Conservation (phyloP, 139 green algal genomes). For the Ettlia oleoabundans region DNA sequence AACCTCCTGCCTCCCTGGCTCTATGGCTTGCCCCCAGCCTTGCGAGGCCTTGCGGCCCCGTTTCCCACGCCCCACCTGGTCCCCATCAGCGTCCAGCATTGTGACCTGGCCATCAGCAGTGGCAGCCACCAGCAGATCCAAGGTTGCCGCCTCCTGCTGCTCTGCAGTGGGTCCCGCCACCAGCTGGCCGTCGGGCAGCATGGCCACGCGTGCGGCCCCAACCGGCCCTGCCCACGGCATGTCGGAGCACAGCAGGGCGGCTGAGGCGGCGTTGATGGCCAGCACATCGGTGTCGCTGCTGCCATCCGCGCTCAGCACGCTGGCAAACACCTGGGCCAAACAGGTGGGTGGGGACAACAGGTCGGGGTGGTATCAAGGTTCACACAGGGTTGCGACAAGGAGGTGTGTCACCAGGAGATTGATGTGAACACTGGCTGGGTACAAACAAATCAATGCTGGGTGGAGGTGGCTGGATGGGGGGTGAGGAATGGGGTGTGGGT, state of each 20-base stretch:
- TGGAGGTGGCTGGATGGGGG: no score
- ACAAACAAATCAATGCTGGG: no score
- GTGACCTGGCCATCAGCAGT: constrained; percentile 45
- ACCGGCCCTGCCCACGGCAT: constrained; percentile 80
- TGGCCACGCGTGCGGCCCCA: constrained; percentile 55
- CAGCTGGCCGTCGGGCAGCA: constrained; percentile 20
- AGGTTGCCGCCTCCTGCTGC: constrained; percentile 19
- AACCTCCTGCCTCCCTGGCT: no score
- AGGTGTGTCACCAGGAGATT: no score
- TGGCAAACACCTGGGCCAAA: constrained; percentile 52
- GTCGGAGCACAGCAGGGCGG: constrained; percentile 65
- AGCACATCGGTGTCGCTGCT: constrained; percentile 64
- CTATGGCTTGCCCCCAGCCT: no score
- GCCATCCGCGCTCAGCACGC: constrained; percentile 64
- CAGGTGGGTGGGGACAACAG: no score
- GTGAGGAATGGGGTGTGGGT: no score
- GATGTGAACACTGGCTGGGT: no score
- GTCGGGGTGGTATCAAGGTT: no score
- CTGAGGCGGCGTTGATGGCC: constrained; percentile 81
- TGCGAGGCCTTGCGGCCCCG: no score
- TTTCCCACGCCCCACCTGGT: no score
- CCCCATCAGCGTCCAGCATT: constrained; percentile 70
- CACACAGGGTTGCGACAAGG: no score
- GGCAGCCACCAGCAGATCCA: constrained; percentile 69
- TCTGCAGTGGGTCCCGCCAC: constrained; percentile 12